Evolutionary conservation across 129 eudicot species (phyloP).

Genomic region (Flaveria bidentis): DNA sequence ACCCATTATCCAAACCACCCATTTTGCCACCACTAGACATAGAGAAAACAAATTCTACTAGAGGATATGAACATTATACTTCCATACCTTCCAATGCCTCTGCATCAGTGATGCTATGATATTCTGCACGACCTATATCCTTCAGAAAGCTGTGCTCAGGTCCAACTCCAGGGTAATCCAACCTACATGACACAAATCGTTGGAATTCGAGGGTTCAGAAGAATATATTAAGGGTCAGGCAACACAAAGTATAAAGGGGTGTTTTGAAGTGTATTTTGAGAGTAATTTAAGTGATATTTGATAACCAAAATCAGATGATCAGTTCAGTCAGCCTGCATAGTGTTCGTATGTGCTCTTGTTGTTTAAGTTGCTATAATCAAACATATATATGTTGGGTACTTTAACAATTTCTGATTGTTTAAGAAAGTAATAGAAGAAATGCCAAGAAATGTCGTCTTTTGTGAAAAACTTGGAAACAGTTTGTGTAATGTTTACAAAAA

Average conservation of each 20-base stretch:
- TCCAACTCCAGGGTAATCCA: too few relatives aligned
- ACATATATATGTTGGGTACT: background rate
- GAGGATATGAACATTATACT: background rate
- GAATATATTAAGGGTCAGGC: background rate
- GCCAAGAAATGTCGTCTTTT: background rate
- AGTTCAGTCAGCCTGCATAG: too few relatives aligned
- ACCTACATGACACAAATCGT: too few relatives aligned
- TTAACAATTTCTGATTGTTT: background rate
- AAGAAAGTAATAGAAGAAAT: background rate
- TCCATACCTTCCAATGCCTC: constrained; percentile 75
- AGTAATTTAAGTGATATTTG: background rate
- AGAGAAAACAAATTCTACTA: too few relatives aligned
- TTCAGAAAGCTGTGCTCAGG: constrained; percentile 38
- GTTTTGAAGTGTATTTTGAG: background rate
- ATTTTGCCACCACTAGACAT: background rate
- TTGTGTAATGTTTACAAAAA: background rate
- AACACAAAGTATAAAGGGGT: background rate
- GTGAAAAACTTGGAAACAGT: background rate
- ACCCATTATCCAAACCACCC: background rate
- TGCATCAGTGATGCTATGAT: constrained; percentile 68
- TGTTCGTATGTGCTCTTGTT: background rate
- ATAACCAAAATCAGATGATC: background rate
- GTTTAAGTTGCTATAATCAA: background rate
- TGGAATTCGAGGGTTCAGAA: background rate
- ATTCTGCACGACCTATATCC: constrained; percentile 83